Conservation (phyloP, 495 filamentous ascomycete genomes). For the Apiosordaria backusii region DNA sequence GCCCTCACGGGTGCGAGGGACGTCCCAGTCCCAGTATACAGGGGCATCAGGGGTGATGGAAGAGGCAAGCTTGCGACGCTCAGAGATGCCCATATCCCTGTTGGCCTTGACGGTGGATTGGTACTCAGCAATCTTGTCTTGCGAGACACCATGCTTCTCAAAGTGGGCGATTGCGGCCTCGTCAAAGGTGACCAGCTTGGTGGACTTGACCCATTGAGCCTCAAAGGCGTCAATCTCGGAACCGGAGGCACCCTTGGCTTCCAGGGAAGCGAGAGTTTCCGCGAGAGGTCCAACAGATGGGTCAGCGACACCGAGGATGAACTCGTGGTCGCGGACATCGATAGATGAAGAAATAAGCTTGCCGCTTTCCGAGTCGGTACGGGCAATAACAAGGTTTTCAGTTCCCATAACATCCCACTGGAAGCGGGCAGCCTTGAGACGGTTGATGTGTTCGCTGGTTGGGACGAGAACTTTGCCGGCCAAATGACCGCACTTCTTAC, state of each 20-base stretch:
- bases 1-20: conserved; percentile 88
- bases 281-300: conserved; percentile 71
- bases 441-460: conserved; percentile 91
- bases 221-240: conserved; percentile 82
- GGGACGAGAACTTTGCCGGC: conserved; percentile 96
- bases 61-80: conserved; percentile 67
- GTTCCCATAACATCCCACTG: conserved; percentile 98
- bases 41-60: conserved; percentile 53
- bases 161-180: conserved; percentile 81
- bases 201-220: conserved; percentile 82
- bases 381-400: conserved; percentile 90
- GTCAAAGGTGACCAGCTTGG: conserved; percentile 86
- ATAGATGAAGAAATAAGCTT: conserved; percentile 84
- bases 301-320: conserved; percentile 79
- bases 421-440: conserved; percentile 84
- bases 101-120: conserved; percentile 53
- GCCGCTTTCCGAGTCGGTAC: conserved; percentile 92
- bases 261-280: conserved; percentile 88
- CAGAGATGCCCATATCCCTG: conserved; percentile 69
- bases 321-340: conserved; percentile 92
- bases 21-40: conserved; percentile 83
- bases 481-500: conserved; percentile 97
- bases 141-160: conserved; percentile 54
- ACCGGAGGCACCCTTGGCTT: conserved; percentile 68
- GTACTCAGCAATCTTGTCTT: conserved; percentile 65